phyloP scores from a whole-genome alignment of 2,329 filamentous ascomycete genomes.

The Aspergillus brunneoviolaceus region DNA sequence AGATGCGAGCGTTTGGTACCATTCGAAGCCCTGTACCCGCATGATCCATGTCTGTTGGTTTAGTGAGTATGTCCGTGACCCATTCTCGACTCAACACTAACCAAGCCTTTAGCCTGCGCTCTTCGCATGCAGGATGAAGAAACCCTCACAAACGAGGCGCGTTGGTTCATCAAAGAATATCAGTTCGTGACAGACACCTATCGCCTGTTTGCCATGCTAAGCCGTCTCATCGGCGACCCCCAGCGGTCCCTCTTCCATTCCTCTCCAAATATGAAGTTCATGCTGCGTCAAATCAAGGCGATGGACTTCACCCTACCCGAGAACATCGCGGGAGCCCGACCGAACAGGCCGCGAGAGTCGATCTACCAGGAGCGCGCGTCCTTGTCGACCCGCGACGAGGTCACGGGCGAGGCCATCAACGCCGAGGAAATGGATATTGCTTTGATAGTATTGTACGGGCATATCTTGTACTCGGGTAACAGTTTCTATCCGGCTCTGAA shows the following conservation, averaged over 20 bases:
- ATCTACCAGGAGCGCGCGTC: slow-evolving; percentile 46
- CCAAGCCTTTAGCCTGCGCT: slow-evolving; percentile 64
- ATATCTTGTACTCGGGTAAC: slow-evolving; percentile 81
- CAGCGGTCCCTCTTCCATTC: slow-evolving; percentile 65
- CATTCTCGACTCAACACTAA: slow-evolving; percentile 7
- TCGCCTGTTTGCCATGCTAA: slow-evolving; percentile 77
- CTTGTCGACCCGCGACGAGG: slow-evolving; percentile 38
- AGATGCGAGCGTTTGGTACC: slow-evolving; percentile 79
- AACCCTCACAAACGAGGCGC: slow-evolving; percentile 70
- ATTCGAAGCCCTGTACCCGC: slow-evolving; percentile 65
- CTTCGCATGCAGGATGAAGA: slow-evolving; percentile 75
- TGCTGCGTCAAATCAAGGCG: slow-evolving; percentile 85
- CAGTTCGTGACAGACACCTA: slow-evolving; percentile 79
- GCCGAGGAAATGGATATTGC: slow-evolving; percentile 67
- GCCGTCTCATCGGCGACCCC: slow-evolving; percentile 71
- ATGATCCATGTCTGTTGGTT: slow-evolving; percentile 77
- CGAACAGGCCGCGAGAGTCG: slow-evolving; percentile 37
- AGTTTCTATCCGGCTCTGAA: slow-evolving; percentile 81
- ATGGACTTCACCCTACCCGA: slow-evolving; percentile 70
- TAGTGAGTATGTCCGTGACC: slow-evolving; percentile 48
- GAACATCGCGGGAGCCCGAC: slow-evolving; percentile 42
- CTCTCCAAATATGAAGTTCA: slow-evolving; percentile 82
- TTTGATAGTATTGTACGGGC: slow-evolving; percentile 83
- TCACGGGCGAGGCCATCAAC: slow-evolving; percentile 33
- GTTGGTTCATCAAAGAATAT: slow-evolving; percentile 81